These are phyloP conservation scores for Thalassiosira ordinaria DNA, from an alignment of 352 stramenopile genomes.

Conservation along the genomic window DNA sequence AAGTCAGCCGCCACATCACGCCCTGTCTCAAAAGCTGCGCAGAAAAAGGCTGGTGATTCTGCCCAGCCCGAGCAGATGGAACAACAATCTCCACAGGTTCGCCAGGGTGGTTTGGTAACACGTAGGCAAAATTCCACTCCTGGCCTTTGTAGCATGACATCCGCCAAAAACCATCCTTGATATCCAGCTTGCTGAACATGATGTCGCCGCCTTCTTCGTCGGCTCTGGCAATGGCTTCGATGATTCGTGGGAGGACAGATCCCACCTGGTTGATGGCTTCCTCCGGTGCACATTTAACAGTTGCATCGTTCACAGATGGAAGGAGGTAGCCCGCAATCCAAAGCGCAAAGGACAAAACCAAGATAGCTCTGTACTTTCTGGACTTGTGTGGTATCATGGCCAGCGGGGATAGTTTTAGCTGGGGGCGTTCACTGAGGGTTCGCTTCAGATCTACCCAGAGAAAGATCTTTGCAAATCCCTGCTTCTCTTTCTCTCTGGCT, in stretches of 20 bases:
- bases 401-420: slow-evolving; percentile 26
- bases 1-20: slow-evolving; percentile 26
- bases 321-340: slow-evolving; percentile 5
- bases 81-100: slow-evolving; percentile 30
- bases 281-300: slow-evolving; percentile 1
- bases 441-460: slow-evolving; percentile 15
- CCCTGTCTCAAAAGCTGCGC: slow-evolving; percentile 32
- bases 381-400: slow-evolving; percentile 37
- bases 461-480: slow-evolving; percentile 21
- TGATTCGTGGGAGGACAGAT: slow-evolving; percentile 13
- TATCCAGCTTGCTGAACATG: slow-evolving; percentile 21
- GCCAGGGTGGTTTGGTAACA: slow-evolving; percentile 19
- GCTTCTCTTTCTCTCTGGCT: slow-evolving; percentile 10
- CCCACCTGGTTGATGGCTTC: slow-evolving; percentile 28
- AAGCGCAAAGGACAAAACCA: slow-evolving; percentile 26
- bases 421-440: neutral
- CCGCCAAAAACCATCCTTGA: slow-evolving; percentile 24
- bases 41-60: slow-evolving; percentile 39
- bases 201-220: neutral
- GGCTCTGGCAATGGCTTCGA: slow-evolving; percentile 26
- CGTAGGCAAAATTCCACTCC: slow-evolving; percentile 53
- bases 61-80: slow-evolving; percentile 39
- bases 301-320: slow-evolving; percentile 42
- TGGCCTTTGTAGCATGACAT: slow-evolving; percentile 17
- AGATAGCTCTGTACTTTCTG: slow-evolving; percentile 2